A percentile compares a stretch with the other conserved stretches of the same genome.
These are phyloP conservation scores for Populus ilicifolia DNA, from an alignment of 345 rosid genomes.

Conservation along the genomic window DNA sequence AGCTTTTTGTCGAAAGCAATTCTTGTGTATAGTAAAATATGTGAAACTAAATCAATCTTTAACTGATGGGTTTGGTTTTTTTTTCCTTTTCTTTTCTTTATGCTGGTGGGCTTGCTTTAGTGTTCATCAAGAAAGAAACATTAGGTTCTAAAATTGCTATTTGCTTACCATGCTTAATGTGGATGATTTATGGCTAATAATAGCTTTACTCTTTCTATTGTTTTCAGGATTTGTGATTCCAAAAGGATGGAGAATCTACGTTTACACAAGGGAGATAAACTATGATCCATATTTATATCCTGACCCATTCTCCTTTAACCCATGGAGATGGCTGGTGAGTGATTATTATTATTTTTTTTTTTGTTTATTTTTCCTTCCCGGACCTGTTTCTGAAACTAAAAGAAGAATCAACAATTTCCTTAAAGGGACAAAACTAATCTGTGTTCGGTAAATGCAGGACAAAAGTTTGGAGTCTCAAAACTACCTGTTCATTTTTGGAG, in stretches of 20 bases:
- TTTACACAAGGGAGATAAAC: conserved; percentile 68
- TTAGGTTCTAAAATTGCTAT: background rate
- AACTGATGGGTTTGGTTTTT: background rate
- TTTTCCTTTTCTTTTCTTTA: background rate
- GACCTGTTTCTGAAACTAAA: background rate
- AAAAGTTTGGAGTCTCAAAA: conserved; percentile 56
- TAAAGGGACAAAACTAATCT: background rate
- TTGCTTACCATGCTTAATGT: background rate
- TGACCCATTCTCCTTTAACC: conserved; percentile 67
- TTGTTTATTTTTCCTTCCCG: too few relatives aligned
- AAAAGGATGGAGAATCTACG: conserved; percentile 55
- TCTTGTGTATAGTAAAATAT: background rate
- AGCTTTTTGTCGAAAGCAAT: conserved; percentile 12
- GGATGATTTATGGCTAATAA: background rate
- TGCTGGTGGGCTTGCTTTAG: background rate
- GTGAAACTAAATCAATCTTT: background rate
- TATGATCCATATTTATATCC: conserved; percentile 59
- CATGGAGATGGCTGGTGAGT: conserved; percentile 83
- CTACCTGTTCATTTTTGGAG: conserved; percentile 69
- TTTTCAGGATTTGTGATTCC: conserved; percentile 45
- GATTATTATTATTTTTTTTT: background rate
- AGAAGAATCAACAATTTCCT: background rate
- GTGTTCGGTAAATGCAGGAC: conserved; percentile 38
- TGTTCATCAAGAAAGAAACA: background rate
- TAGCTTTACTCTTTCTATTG: background rate